Base-by-base conservation (phyloP, 148 eudicot species). In the Persicaria tinctoria region DNA sequence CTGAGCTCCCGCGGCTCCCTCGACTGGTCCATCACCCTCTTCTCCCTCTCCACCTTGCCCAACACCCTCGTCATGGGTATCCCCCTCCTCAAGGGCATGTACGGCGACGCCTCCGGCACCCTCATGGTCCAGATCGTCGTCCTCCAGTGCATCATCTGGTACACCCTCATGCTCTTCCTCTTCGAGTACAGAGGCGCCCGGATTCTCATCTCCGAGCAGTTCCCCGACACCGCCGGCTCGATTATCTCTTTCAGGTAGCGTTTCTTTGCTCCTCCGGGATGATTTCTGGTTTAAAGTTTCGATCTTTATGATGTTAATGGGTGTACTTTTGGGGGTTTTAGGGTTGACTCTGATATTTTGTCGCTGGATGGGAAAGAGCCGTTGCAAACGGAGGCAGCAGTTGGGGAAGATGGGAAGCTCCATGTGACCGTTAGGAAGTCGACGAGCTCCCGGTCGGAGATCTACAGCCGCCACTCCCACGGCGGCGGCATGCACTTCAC, bases 51-150 rank as follows among this genome's bases (percentile, higher is more conserved):
- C 0, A 90, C 97, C 0, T 66, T 92, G 1, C 97, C 97, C 9
- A 92, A 92, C 68, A 92, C 97, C 0, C 91, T 92, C 44, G 97
- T 92, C 1, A 92, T 92, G 97, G 97, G 97, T 0, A 92, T 92
- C 8, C 97, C 94, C 44, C 73, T 92, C 20, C 71, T 92, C 11
- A 89, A 86, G 70, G 97, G 97, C 3, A 88, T 90, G 97, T 92
- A 92, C 76, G 97, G 97, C 8, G 89, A 86, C 1, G 70, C 5
- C 47, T 90, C 95, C 0, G 93, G 91, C 0, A 83, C 79, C 14
- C 69, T 92, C 44, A 92, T 92, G 94, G 92, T 92, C 0, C 97
- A 92, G 73, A 88, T 92, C 6, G 97, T 92, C 45, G 97, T 92
- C 1, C 75, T 92, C 3, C 97, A 92, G 50, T 85, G 94, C 68